Evolutionary conservation across 1,284 basidiomycete species (phyloP), one percentile per base, ranked within the genome.

Genomic region (Ganoderma multipileum): DNA sequence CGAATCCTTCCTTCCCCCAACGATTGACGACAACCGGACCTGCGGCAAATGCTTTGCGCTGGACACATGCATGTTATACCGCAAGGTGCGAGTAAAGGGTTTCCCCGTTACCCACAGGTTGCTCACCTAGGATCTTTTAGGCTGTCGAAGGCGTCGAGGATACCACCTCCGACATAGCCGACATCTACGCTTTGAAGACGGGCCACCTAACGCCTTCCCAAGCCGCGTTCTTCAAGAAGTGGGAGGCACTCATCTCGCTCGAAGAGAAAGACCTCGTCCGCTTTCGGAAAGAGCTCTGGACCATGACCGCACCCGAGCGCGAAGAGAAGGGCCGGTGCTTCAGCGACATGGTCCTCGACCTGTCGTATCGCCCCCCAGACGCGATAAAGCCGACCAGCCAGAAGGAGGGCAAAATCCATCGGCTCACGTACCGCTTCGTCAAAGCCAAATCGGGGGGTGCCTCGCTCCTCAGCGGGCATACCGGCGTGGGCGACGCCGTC

Each of bases 251-350:
- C 12, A 86, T 99, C 65, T 86, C 93, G 0, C 81, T 97, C 23
- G 98, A 99, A 78, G 98, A 99, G 77, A 90, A 91, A 68, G 96
- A 98, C 73, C 84, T 94, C 12, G 81, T 91, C 14, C 87, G 92
- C 18, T 94, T 95, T 80, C 89, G 91, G 73, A 94, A 94, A 71
- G 97, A 99, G 76, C 85, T 99, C 9, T 99, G 97, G 97, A 97
- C 95, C 0, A 89, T 98, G 87, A 87, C 88, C 7, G 95, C 95
- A 0, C 81, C 80, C 3, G 91, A 95, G 73, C 87, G 98, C 58
- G 94, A 97, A 78, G 85, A 83, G 65, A 87, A 86, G 60, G 96
- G 96, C 0, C 84, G 95, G 69, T 96, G 95, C 75, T 94, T 97
- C 75, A 84, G 87, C 61, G 82, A 87, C 66, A 96, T 98, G 96